phyloP scores from a whole-genome alignment of 208 protist species.

The Dictyostelium gargantuum region DNA sequence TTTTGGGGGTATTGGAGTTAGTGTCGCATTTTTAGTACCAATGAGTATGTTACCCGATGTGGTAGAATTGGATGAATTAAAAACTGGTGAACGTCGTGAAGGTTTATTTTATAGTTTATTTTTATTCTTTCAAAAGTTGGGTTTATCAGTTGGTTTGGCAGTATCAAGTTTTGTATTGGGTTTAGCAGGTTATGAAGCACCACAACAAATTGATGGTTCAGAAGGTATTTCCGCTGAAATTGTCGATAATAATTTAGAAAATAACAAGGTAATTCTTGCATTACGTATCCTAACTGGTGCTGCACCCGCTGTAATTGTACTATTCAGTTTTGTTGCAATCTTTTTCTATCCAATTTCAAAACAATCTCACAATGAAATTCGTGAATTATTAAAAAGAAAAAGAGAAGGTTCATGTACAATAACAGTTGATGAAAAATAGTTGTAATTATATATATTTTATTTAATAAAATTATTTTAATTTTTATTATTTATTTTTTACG shows the following conservation, averaged over 20 bases:
- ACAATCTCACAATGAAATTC: conserved; percentile 26
- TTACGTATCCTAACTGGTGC: conserved; percentile 21
- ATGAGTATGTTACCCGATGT: conserved; percentile 73
- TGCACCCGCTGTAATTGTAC: conserved; percentile 37
- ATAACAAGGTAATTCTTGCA: not conserved
- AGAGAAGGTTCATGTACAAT: conserved; percentile 27
- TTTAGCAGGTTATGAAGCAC: conserved; percentile 33
- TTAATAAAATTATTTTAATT: not conserved
- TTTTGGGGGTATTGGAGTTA: conserved; percentile 29
- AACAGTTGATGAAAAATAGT: conserved; percentile 3
- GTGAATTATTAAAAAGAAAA: conserved; percentile 46
- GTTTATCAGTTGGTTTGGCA: conserved; percentile 50
- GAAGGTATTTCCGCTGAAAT: conserved; percentile 9
- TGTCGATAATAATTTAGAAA: conserved; percentile 25
- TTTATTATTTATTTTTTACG: not conserved
- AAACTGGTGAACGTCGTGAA: conserved; percentile 70
- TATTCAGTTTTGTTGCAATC: conserved; percentile 46
- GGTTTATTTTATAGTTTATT: conserved; percentile 75
- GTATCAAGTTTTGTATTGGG: conserved; percentile 18
- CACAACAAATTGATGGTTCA: not conserved
- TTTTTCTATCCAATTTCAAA: conserved; percentile 62
- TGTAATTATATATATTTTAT: not conserved
- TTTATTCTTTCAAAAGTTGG: conserved; percentile 73
- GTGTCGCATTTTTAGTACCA: conserved; percentile 56
- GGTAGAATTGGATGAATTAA: conserved; percentile 71